Conservation (phyloP, 805 yeast species). For the Yarrowia sp. region DNA sequence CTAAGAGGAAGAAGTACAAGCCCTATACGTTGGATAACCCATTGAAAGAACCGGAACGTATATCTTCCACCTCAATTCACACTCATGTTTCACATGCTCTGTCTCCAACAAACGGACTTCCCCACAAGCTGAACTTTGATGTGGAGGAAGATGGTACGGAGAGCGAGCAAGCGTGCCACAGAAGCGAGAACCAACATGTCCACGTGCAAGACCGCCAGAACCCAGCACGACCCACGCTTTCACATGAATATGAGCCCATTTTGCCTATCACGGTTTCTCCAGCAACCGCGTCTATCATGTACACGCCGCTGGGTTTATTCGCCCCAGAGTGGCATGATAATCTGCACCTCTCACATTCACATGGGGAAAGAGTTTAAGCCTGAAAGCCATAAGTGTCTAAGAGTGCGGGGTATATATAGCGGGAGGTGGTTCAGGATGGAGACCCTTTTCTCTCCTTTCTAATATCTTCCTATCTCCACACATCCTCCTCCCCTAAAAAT, state of each 20-base stretch:
- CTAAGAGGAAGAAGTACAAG: no score
- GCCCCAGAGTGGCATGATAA: slow-evolving; percentile 33
- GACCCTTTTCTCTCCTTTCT: no score
- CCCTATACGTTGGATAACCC: no score
- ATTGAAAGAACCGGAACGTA: neutral
- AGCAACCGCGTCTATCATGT: slow-evolving; percentile 17
- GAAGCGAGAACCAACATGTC: neutral
- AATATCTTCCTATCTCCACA: neutral
- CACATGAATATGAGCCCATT: slow-evolving; percentile 35
- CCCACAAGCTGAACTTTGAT: slow-evolving; percentile 28
- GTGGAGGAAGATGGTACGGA: slow-evolving; percentile 6
- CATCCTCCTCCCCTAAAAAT: neutral
- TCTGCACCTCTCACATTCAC: slow-evolving; percentile 37
- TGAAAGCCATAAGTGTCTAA: slow-evolving; percentile 1
- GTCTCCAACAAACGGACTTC: slow-evolving; percentile 9
- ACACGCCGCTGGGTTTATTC: slow-evolving; percentile 23
- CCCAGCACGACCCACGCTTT: neutral
- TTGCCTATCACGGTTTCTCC: neutral
- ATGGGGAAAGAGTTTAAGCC: slow-evolving; percentile 32
- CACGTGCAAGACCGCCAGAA: slow-evolving; percentile 1
- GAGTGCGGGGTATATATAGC: slow-evolving; percentile 32
- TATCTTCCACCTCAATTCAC: neutral
- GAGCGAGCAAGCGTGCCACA: neutral
- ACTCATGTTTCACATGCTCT: slow-evolving; percentile 28
- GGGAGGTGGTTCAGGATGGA: no score